Evolutionary conservation across 2,329 filamentous ascomycete genomes (phyloP), one percentile per base, ranked within the genome.

Genomic region (Aspergillus brasiliensis): DNA sequence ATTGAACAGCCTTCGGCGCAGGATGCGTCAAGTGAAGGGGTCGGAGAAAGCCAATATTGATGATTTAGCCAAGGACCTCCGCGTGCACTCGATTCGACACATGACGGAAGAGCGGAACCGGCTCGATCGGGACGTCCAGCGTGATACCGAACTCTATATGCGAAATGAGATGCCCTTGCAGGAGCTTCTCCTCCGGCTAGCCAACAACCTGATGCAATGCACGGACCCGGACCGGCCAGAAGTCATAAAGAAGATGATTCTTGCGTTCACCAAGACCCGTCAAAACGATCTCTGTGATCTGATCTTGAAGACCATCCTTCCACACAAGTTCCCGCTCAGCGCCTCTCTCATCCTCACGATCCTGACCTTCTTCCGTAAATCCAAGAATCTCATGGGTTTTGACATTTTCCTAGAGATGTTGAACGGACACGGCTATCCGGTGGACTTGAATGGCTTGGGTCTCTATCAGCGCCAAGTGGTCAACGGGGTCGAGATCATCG

Each of bases 231-330:
- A 79, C 60, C 71, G 74, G 13, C 69, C 75, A 2, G 63, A 62
- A 17, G 66, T 69, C 2, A 69, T 78, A 56, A 69, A 69, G 37
- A 55, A 69, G 15, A 71, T 79, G 63, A 72, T 79, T 17, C 63
- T 70, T n/a, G 67, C 74, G 15, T 79, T 79, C 63, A 71, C 68
- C 46, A 73, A 72, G 51, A 68, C 70, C 11, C 73, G 71, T 19
- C 73, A 78, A 57, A 77, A 78, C 58, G 77, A 79, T 56, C 55
- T 79, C 15, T 72, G 72, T 8, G 74, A 76, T 15, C 59, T 79
- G 65, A 63, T 78, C 19, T 64, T 79, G 28, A 72, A 72, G 42
- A 73, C 75, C 46, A 51, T 79, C 25, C 60, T 79, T 25, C 74
- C 75, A 2, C 69, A 78, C 61, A 65, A 69, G n/a, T 77, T 78